Evolutionary conservation across 257 asterid species (phyloP), one percentile per base, ranked within the genome.

Genomic region (Coffea eugenioides): DNA sequence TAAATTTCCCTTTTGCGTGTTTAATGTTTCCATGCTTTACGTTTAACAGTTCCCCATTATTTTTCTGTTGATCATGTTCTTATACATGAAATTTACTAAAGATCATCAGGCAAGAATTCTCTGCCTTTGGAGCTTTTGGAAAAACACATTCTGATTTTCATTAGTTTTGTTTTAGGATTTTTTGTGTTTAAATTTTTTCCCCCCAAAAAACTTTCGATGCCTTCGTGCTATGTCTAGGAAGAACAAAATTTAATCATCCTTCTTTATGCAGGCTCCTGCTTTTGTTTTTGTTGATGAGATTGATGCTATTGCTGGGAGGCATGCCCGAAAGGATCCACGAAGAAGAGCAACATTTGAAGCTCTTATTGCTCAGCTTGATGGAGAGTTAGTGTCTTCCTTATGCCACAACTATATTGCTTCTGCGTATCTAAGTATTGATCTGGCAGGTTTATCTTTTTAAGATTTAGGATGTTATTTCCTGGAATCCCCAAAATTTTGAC

Each of bases 241-340:
- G 74, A 81, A 45, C 80, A 66, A 43, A 66, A 80, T 56, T 66
- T 79, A 73, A 23, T 57, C 45, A 23, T 80, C 80, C 80, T 81
- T 69, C 64, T 77, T 80, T 81, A 77, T 85, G 86, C 89, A 95
- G 99, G 99, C 99, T 84, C 99, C 99, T 59, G 91, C 97, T 67
- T 93, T 95, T 88, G 89, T 95, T 73, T 95, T 95, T 89, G 90
- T 95, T 83, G 99, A 95, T 82, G 99, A 95, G 90, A 93, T 95
- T 84, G 99, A 95, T 90, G 99, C 99, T 84, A 92, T 95, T 84
- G 98, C 98, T 87, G 99, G 99, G 86, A 89, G 97, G 88, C 96
- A 93, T 83, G 96, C 98, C 73, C 87, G 88, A 83, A 92, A 88
- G 85, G 98, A 95, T 88, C 97, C 96, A 66, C 92, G 95, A 71